phyloP scores from a whole-genome alignment of 1,139 yeast genomes.

The Geotrichum klebahnii region DNA sequence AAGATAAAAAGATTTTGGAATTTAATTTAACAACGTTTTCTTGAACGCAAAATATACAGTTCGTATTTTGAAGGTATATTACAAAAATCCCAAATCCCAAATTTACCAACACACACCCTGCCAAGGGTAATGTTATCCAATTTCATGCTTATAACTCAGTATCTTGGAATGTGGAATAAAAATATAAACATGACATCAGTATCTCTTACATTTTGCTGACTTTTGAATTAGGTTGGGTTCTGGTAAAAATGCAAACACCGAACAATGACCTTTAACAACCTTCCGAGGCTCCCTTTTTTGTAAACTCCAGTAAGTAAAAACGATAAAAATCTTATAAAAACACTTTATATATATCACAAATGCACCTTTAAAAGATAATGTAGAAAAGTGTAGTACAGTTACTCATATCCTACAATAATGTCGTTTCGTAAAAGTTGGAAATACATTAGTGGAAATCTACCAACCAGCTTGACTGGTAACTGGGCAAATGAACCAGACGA shows the following conservation, averaged over 20 bases:
- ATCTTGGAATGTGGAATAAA: neutral
- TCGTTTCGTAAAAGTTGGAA: constrained; percentile 15
- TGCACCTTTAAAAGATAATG: neutral
- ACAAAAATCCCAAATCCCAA: no score
- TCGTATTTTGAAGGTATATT: no score
- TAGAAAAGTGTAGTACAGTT: neutral
- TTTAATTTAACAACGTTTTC: neutral
- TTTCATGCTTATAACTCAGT: neutral
- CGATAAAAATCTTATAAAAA: neutral
- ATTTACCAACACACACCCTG: no score
- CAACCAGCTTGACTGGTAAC: neutral
- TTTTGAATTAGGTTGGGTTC: neutral
- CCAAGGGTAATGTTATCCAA: no score
- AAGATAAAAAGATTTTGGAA: no score
- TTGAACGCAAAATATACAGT: neutral
- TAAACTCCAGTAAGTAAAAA: neutral
- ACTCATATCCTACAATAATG: neutral
- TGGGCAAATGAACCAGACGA: neutral
- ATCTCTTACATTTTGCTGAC: no score
- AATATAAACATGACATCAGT: no score
- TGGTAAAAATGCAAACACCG: neutral
- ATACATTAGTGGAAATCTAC: neutral
- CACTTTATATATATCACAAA: neutral
- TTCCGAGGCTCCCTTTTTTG: neutral
- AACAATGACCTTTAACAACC: no score